A percentile compares a stretch with the other conserved stretches of the same genome.
These are phyloP conservation scores for Chlorophyllum brunneum DNA, from an alignment of 768 basidiomycete genomes.

Conservation along the genomic window DNA sequence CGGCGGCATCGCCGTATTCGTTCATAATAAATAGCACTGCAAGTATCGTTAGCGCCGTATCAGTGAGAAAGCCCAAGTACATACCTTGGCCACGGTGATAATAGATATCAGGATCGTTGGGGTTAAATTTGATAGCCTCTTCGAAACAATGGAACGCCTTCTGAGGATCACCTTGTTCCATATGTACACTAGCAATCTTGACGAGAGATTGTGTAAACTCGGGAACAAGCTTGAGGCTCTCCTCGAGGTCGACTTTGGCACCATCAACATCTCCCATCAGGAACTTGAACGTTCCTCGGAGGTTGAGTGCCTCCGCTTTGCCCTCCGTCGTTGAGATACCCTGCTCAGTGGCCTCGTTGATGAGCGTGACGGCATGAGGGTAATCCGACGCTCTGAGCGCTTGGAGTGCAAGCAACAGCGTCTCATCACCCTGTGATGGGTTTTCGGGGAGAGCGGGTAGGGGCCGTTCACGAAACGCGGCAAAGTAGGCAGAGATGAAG, in stretches of 20 bases:
- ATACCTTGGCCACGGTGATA: conserved; percentile 97
- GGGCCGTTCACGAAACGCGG: conserved; percentile 90
- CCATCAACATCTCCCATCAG: conserved; percentile 78
- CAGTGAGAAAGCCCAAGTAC: conserved; percentile 15
- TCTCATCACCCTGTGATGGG: conserved; percentile 78
- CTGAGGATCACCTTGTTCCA: conserved; percentile 85
- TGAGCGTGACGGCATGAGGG: conserved; percentile 69
- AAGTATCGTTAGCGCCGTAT: neutral
- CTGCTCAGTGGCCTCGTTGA: conserved; percentile 85
- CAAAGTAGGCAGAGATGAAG: conserved; percentile 94
- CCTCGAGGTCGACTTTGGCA: conserved; percentile 80
- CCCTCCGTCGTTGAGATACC: conserved; percentile 73
- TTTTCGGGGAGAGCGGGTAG: conserved; percentile 53
- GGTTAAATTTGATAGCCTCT: conserved; percentile 76
- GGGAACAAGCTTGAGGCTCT: conserved; percentile 65
- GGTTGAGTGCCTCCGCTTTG: conserved; percentile 85
- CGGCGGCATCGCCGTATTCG: conserved; percentile 80
- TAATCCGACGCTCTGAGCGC: conserved; percentile 87
- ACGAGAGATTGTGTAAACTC: conserved; percentile 85
- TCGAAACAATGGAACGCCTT: conserved; percentile 92
- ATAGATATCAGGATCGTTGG: conserved; percentile 91
- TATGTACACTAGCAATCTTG: conserved; percentile 94
- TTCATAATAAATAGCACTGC: conserved; percentile 93
- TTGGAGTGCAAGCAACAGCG: conserved; percentile 73
- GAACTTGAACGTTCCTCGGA: conserved; percentile 98